phyloP scores from a whole-genome alignment of 805 yeast species.

The Sugiyamaella floridensis region DNA sequence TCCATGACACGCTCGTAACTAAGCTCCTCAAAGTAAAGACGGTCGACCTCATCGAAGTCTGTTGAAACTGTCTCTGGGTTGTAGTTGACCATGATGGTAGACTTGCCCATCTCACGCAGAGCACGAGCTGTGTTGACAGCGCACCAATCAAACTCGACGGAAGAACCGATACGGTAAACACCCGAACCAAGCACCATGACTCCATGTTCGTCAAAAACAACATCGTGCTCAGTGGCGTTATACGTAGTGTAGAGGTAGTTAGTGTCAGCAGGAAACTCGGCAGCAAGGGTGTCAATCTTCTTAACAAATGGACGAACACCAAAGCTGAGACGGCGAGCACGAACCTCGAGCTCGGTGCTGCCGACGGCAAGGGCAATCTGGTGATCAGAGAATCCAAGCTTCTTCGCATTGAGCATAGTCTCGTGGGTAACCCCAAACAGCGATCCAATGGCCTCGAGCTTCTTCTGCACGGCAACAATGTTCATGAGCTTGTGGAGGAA shows the following conservation, averaged over 20 bases:
- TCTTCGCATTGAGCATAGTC: slow-evolving; percentile 71
- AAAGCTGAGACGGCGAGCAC: slow-evolving; percentile 70
- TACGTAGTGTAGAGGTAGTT: slow-evolving; percentile 94
- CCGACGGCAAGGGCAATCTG: slow-evolving; percentile 79
- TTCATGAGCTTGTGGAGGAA: slow-evolving; percentile 87
- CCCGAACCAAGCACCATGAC: slow-evolving; percentile 97
- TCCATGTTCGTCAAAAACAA: slow-evolving; percentile 81
- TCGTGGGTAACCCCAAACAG: slow-evolving; percentile 59
- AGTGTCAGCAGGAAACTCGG: slow-evolving; percentile 97
- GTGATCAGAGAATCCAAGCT: slow-evolving; percentile 90
- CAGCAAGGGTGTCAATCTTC: slow-evolving; percentile 95
- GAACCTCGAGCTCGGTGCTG: slow-evolving; percentile 69
- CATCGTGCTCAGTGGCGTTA: slow-evolving; percentile 82
- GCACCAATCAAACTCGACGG: slow-evolving; percentile 99
- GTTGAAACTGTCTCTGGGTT: slow-evolving; percentile 98
- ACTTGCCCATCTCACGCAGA: slow-evolving; percentile 76
- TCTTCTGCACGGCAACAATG: slow-evolving; percentile 82
- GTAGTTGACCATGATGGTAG: slow-evolving; percentile 93
- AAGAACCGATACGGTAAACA: slow-evolving; percentile 96
- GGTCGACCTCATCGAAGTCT: slow-evolving; percentile 96
- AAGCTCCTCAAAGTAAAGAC: slow-evolving; percentile 92
- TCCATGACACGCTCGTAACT: slow-evolving; percentile 96
- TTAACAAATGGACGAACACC: slow-evolving; percentile 90
- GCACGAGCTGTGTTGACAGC: slow-evolving; percentile 97
- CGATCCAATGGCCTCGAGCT: slow-evolving; percentile 58